A percentile compares a stretch with the other conserved stretches of the same genome.
Conservation (phyloP, 768 basidiomycete genomes). For the Mycena epipterygia region DNA sequence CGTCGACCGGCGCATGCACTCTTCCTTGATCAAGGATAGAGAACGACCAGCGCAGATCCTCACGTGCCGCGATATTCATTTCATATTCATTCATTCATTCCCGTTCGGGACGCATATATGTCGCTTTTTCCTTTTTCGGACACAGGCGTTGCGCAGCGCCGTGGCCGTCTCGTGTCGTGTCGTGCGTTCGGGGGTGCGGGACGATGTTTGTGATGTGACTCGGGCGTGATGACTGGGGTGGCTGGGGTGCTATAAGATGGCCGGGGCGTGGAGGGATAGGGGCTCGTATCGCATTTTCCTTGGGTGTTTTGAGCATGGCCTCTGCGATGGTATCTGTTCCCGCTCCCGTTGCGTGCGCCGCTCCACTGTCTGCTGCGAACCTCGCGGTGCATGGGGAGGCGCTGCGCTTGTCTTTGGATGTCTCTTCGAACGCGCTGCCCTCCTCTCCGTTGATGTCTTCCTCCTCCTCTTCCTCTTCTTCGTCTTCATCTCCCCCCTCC, state of each 20-base stretch:
- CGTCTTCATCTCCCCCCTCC: slow-evolving; percentile 39
- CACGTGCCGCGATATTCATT: no score
- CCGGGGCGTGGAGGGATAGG: no score
- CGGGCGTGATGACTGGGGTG: no score
- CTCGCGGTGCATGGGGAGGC: background rate
- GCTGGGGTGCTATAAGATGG: background rate
- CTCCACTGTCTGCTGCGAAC: background rate
- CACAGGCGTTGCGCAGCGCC: slow-evolving; percentile 19
- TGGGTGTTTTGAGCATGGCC: no score
- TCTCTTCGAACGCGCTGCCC: background rate
- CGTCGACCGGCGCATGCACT: no score
- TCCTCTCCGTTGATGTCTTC: background rate
- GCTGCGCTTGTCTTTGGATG: background rate
- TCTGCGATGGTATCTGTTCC: background rate
- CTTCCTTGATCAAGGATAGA: no score
- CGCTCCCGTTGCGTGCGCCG: background rate
- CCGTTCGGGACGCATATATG: no score
- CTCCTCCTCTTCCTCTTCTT: background rate
- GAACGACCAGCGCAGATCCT: background rate
- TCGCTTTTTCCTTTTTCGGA: slow-evolving; percentile 30
- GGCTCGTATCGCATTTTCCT: background rate
- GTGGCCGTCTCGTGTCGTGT: background rate
- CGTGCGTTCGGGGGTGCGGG: no score
- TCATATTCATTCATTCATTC: no score
- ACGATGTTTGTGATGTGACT: no score